Evolutionary conservation across 2,329 filamentous ascomycete species (phyloP).

Genomic region (Curvularia hawaiiensis): DNA sequence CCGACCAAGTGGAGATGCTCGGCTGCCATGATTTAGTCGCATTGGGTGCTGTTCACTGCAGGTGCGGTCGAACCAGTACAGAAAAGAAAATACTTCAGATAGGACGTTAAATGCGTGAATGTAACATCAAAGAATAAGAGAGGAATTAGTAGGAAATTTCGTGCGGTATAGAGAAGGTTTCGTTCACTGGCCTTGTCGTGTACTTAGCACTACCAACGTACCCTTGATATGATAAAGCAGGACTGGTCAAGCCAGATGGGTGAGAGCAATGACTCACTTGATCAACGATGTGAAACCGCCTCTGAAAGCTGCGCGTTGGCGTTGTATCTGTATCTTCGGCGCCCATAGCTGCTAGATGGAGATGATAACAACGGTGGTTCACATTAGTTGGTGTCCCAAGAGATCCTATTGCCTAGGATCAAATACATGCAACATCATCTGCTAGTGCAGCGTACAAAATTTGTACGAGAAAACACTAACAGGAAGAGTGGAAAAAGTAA

Average conservation of each 20-base stretch:
- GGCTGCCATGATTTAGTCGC: neutral
- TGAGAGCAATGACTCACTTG: neutral
- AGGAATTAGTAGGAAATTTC: neutral
- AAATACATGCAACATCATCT: neutral
- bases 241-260: neutral
- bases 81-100: neutral
- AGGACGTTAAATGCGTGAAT: neutral
- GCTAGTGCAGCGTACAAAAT: constrained; percentile 1
- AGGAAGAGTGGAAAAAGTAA: neutral
- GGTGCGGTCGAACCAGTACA: neutral
- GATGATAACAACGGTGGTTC: neutral
- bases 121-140: neutral
- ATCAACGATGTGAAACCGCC: neutral
- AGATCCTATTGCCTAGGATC: neutral
- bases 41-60: neutral
- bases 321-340: neutral
- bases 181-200: neutral
- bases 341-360: neutral
- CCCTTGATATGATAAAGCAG: neutral
- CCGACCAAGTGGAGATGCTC: neutral
- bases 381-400: neutral
- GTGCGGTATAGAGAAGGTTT: neutral
- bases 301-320: neutral
- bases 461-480: constrained; percentile 1
- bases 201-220: neutral